These are phyloP conservation scores for Stachybotrys echinatus DNA, from an alignment of 2,329 filamentous ascomycete species.

Conservation along the genomic window DNA sequence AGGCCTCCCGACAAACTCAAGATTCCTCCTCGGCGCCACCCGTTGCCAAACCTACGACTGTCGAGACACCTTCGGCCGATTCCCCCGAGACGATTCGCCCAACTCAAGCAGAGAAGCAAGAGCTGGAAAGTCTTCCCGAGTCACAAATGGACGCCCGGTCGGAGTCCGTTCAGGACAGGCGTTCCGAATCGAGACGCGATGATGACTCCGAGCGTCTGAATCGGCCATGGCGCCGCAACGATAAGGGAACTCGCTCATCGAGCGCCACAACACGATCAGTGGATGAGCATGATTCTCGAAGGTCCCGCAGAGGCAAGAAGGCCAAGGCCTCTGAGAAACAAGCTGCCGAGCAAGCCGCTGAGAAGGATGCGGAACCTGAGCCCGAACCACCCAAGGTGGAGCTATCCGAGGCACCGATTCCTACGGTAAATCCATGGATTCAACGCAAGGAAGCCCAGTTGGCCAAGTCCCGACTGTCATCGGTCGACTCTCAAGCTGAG, in stretches of 20 bases:
- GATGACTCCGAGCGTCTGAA: conserved; percentile 33
- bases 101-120: conserved; percentile 24
- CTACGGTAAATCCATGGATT: conserved; percentile 83
- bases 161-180: conserved; percentile 25
- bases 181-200: conserved; percentile 27
- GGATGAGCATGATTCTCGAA: conserved; percentile 49
- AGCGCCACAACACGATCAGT: conserved; percentile 61
- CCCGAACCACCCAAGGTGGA: conserved; percentile 52
- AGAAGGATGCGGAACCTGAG: conserved; percentile 46
- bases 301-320: conserved; percentile 58
- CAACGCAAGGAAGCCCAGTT: conserved; percentile 65
- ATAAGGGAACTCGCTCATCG: conserved; percentile 50
- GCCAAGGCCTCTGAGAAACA: conserved; percentile 36
- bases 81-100: conserved; percentile 13
- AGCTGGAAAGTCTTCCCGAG: conserved; percentile 25
- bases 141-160: conserved; percentile 31
- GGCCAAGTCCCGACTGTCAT: conserved; percentile 41
- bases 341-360: conserved; percentile 47
- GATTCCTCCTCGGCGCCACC: conserved; percentile 21
- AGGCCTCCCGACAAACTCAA: conserved; percentile 16
- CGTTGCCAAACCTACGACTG: conserved; percentile 11
- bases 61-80: conserved; percentile 19
- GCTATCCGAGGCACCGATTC: conserved; percentile 75
- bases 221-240: conserved; percentile 34
- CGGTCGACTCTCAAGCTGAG: conserved; percentile 29